These are phyloP conservation scores for Gloeopeniophorella convolvens DNA, from an alignment of 768 basidiomycete species.

Conservation along the genomic window DNA sequence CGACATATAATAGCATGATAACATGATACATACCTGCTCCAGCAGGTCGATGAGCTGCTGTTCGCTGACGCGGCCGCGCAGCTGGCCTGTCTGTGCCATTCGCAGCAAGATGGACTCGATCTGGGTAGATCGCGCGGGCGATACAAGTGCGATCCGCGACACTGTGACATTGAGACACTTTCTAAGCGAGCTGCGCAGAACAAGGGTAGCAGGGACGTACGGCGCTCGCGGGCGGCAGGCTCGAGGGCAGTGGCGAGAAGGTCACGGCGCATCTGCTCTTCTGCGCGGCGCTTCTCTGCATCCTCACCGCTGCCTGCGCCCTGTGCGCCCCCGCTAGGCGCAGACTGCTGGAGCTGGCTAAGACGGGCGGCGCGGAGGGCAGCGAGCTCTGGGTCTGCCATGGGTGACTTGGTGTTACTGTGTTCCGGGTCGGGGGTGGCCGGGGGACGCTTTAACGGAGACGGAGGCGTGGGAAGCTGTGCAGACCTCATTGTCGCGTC, in stretches of 20 bases:
- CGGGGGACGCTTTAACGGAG: neutral
- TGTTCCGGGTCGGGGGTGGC: constrained; percentile 30
- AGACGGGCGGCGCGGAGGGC: constrained; percentile 40
- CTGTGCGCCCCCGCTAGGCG: constrained; percentile 14
- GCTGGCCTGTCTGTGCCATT: constrained; percentile 80
- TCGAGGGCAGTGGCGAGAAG: constrained; percentile 29
- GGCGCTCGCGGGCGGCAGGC: constrained; percentile 20
- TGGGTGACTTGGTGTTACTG: neutral
- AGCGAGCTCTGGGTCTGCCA: constrained; percentile 36
- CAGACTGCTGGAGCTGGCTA: constrained; percentile 32
- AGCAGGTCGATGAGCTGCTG: constrained; percentile 77
- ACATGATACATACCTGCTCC: constrained; percentile 58
- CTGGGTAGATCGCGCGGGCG: constrained; percentile 71
- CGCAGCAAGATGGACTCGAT: constrained; percentile 73
- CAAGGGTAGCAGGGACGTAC: neutral
- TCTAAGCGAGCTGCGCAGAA: neutral
- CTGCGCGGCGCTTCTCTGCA: constrained; percentile 37
- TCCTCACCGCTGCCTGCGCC: constrained; percentile 48
- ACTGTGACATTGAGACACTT: constrained; percentile 39
- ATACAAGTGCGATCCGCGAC: constrained; percentile 81
- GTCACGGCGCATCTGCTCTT: constrained; percentile 72
- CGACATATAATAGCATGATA: neutral
- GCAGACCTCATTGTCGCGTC: constrained; percentile 22
- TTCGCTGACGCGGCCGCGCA: constrained; percentile 72
- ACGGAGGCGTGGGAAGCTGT: constrained; percentile 4